Percentiles rank a stretch among this genome's conserved stretches.
Conservation (phyloP, 164 flowering plant genomes). For the Akebia trifoliata region DNA sequence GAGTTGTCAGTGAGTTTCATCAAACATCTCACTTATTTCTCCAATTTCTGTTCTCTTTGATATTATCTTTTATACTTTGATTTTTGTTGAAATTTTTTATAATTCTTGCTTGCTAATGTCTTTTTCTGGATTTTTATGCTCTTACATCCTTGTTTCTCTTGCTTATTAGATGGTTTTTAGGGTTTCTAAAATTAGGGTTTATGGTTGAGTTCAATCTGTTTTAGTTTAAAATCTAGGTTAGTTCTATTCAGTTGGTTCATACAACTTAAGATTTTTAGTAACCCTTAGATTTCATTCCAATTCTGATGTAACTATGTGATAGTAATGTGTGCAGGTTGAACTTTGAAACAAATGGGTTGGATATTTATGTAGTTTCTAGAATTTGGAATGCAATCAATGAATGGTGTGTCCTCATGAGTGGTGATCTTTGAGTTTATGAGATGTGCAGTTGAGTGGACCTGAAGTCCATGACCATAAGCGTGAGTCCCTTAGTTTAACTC, state of each 20-base stretch:
- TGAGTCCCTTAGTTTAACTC: not conserved
- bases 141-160: no score
- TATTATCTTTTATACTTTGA: not conserved
- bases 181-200: no score
- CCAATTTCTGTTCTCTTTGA: not conserved
- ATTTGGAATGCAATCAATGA: not conserved
- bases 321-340: not conserved
- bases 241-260: no score
- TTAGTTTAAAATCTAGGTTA: no score
- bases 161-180: no score
- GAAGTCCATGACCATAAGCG: not conserved
- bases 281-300: no score
- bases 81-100: not conserved
- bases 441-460: not conserved
- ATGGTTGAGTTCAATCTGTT: no score
- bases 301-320: no score
- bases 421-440: not conserved
- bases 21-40: not conserved
- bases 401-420: not conserved
- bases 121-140: no score
- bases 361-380: not conserved
- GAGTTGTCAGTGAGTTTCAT: conserved; percentile 38
- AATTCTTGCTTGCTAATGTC: no score
- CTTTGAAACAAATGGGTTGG: not conserved
- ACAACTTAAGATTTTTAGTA: no score